phyloP scores from a whole-genome alignment of 805 yeast species.

The Zygotorulaspora danielsina region DNA sequence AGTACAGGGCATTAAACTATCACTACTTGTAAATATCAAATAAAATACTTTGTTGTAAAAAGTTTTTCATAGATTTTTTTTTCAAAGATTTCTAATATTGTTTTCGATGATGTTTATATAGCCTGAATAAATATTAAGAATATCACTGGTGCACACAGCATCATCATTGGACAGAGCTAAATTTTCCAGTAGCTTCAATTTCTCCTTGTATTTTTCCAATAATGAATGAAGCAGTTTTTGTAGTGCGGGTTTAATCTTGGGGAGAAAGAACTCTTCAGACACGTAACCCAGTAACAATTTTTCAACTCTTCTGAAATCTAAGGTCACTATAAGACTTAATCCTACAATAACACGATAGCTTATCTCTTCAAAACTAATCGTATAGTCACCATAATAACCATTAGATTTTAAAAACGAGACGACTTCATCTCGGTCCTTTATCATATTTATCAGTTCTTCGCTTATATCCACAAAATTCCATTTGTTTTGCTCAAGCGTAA shows the following conservation, averaged over 20 bases:
- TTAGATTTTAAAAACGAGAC: slow-evolving; percentile 43
- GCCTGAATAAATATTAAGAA: slow-evolving; percentile 19
- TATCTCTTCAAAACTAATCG: slow-evolving; percentile 47
- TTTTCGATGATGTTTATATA: slow-evolving; percentile 19
- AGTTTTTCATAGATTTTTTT: no score
- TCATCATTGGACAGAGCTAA: neutral
- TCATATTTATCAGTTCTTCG: slow-evolving; percentile 35
- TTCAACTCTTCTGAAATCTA: slow-evolving; percentile 24
- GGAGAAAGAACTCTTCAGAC: slow-evolving; percentile 28
- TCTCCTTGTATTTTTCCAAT: neutral
- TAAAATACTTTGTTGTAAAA: no score
- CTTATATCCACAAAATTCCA: slow-evolving; percentile 74
- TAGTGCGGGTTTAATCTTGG: slow-evolving; percentile 6
- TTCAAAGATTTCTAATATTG: slow-evolving; percentile 10
- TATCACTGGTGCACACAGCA: slow-evolving; percentile 14
- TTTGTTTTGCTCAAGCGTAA: slow-evolving; percentile 50
- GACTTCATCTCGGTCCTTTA: slow-evolving; percentile 37
- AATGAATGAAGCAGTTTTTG: slow-evolving; percentile 3
- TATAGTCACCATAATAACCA: slow-evolving; percentile 72
- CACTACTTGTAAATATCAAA: slow-evolving; percentile 17
- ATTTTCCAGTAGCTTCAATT: slow-evolving; percentile 2
- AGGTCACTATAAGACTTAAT: slow-evolving; percentile 45
- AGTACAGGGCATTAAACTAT: slow-evolving; percentile 22
- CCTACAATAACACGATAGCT: slow-evolving; percentile 79
- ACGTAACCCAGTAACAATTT: slow-evolving; percentile 29